Evolutionary conservation across 306 rosid genomes (phyloP).

Genomic region (Datisca glomerata): DNA sequence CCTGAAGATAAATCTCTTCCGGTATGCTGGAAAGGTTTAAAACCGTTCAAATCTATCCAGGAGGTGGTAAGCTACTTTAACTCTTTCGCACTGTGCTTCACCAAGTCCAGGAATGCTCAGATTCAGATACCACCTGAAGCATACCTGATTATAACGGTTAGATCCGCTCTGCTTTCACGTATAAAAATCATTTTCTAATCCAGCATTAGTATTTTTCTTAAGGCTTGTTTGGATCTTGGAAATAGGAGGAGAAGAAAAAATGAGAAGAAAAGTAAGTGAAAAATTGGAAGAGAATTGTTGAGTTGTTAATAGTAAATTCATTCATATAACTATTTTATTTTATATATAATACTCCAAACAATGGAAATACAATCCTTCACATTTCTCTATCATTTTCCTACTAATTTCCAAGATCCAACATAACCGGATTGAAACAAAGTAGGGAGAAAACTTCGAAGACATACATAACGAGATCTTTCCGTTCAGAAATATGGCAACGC

Average conservation of each 20-base stretch:
- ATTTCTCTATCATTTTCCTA: no score
- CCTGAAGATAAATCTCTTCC: slow-evolving; percentile 36
- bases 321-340: not conserved
- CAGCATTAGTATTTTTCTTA: no score
- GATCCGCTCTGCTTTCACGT: slow-evolving; percentile 5
- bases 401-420: no score
- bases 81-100: slow-evolving; percentile 39
- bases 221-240: no score
- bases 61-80: slow-evolving; percentile 40
- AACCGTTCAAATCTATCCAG: slow-evolving; percentile 35
- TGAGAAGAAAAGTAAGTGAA: no score
- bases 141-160: slow-evolving; percentile 59
- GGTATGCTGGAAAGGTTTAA: slow-evolving; percentile 69
- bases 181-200: no score
- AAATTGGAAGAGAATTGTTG: no score
- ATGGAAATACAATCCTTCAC: no score
- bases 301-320: no score
- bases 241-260: no score
- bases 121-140: slow-evolving; percentile 40
- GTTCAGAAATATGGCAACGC: slow-evolving; percentile 44
- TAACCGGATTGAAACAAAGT: not conserved
- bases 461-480: slow-evolving; percentile 13
- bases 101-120: slow-evolving; percentile 21
- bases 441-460: slow-evolving; percentile 4
- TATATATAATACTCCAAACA: no score